Percentiles rank a stretch among this genome's conserved stretches.
phyloP scores from a whole-genome alignment of 192 early-diverging fungal genomes.

The Rhizoclosmatium sp. region DNA sequence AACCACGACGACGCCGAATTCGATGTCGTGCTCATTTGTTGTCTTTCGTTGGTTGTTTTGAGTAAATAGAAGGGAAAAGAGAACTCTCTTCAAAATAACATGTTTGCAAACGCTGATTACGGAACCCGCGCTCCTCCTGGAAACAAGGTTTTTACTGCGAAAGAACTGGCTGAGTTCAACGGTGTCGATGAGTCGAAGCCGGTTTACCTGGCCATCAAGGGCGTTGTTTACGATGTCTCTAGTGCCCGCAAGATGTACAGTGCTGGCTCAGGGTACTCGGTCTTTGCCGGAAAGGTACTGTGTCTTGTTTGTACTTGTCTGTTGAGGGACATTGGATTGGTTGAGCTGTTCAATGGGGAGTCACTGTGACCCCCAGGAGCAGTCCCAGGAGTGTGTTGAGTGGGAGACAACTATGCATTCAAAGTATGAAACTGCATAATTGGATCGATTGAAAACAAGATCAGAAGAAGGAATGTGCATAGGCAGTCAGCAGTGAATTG shows the following conservation, averaged over 20 bases:
- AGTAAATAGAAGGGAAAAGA: background rate
- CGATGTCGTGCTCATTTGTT: background rate
- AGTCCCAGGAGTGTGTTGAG: too few species aligned
- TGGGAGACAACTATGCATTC: background rate
- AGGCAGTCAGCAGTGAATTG: background rate
- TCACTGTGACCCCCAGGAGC: too few species aligned
- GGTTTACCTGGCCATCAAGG: conserved; percentile 87
- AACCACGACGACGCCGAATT: conserved; percentile 6
- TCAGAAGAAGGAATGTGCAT: background rate
- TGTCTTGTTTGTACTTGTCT: conserved; percentile 42
- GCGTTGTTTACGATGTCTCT: conserved; percentile 79
- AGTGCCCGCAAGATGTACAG: conserved; percentile 69
- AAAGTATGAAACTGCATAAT: background rate
- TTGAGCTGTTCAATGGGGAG: background rate
- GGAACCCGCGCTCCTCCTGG: conserved; percentile 22
- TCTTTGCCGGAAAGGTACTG: conserved; percentile 83
- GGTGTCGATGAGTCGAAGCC: conserved; percentile 63
- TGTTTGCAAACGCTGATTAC: conserved; percentile 30
- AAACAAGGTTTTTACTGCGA: conserved; percentile 53
- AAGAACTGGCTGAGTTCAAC: conserved; percentile 69
- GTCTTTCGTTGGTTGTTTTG: background rate
- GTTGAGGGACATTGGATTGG: background rate
- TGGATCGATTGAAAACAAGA: too few species aligned
- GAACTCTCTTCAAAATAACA: background rate
- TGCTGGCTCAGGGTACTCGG: conserved; percentile 70